Evolutionary conservation across 371 early-diverging fungal species (phyloP).

Genomic region (Mucor velutinosus): DNA sequence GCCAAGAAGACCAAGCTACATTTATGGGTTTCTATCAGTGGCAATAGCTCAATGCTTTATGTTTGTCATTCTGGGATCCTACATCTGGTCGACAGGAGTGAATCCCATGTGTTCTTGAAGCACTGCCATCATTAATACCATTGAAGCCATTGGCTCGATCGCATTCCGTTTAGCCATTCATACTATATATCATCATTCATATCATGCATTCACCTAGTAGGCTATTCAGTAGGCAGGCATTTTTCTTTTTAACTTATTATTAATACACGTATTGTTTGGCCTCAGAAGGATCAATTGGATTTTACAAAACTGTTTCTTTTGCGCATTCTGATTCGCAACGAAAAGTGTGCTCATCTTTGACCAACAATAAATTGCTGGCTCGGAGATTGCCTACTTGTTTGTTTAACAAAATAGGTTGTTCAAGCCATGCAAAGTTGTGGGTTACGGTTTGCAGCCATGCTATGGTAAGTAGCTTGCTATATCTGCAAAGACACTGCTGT

Average conservation of each 20-base stretch:
- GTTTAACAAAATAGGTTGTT: not conserved
- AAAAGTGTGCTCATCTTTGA: conserved; percentile 26
- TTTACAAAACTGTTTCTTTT: conserved; percentile 15
- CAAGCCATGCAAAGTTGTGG: not conserved
- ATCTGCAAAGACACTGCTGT: not conserved
- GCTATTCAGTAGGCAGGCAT: not conserved
- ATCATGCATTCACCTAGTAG: not conserved
- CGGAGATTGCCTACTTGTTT: not conserved
- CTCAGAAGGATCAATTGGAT: conserved; percentile 37
- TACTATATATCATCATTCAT: not conserved
- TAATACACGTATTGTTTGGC: conserved; percentile 11
- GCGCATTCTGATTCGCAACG: conserved; percentile 31
- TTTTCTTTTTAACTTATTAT: not conserved
- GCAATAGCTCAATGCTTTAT: conserved; percentile 50
- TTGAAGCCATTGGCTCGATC: not conserved
- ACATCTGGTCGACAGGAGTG: conserved; percentile 54
- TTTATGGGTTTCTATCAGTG: conserved; percentile 51
- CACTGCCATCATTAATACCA: not conserved
- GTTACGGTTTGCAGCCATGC: not conserved
- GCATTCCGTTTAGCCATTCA: not conserved
- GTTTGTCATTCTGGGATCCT: conserved; percentile 56
- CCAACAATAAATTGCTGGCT: conserved; percentile 20
- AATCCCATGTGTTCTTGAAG: conserved; percentile 8
- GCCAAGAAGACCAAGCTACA: conserved; percentile 38
- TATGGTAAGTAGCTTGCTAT: not conserved